Evolutionary conservation across 495 filamentous ascomycete species (phyloP).

Genomic region (Friedmanniomyces simplex): DNA sequence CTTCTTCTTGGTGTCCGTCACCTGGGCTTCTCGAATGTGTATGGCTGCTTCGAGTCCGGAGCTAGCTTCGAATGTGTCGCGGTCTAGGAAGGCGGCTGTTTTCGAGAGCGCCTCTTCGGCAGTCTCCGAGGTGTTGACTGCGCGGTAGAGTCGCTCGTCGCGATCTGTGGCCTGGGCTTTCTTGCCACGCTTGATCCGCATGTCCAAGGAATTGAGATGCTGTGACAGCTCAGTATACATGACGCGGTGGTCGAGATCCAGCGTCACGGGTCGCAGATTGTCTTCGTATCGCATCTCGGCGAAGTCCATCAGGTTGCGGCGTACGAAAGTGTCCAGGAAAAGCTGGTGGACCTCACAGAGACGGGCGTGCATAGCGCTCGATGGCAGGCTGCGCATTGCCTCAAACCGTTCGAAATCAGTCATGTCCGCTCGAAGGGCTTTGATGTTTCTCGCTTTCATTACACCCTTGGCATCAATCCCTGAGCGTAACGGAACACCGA

Average conservation of each 20-base stretch:
- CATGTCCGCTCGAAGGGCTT: conserved; percentile 17
- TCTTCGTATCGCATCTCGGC: conserved; percentile 19
- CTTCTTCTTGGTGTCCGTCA: not conserved
- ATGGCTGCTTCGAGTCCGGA: not conserved
- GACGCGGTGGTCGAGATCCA: conserved; percentile 19
- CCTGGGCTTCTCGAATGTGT: conserved; percentile 11
- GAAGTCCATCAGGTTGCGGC: conserved; percentile 23
- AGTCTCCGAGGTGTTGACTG: conserved; percentile 10
- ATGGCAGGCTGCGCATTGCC: conserved; percentile 15
- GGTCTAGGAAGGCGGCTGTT: conserved; percentile 9
- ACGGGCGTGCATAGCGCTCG: conserved; percentile 19
- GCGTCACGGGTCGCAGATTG: conserved; percentile 14
- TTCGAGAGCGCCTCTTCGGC: conserved; percentile 27
- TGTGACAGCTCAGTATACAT: conserved; percentile 26
- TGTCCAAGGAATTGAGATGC: conserved; percentile 22
- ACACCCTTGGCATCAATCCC: conserved; percentile 26
- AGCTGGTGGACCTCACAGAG: conserved; percentile 18
- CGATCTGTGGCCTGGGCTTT: conserved; percentile 16
- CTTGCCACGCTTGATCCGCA: conserved; percentile 23
- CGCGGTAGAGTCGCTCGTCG: conserved; percentile 6
- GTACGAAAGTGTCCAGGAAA: conserved; percentile 29
- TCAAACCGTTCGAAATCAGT: conserved; percentile 29
- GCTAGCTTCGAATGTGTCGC: not conserved
- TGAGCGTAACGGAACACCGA: conserved; percentile 40
- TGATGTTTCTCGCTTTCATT: conserved; percentile 24